Evolutionary conservation across 805 yeast genomes (phyloP), one percentile per base, ranked within the genome.

Genomic region (Komagataella populi): DNA sequence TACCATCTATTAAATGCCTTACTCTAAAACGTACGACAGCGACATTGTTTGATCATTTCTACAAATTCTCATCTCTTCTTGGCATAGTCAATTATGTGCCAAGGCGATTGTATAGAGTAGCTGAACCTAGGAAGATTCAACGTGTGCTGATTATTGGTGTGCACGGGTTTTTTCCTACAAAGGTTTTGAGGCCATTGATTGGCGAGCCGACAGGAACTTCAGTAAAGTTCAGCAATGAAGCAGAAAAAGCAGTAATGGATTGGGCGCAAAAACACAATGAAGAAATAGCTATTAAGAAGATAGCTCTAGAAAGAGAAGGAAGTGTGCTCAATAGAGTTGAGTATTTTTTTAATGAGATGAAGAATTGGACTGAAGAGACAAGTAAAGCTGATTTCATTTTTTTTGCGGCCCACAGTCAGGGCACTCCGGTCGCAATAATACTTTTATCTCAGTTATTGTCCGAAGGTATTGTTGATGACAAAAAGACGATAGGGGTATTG

Each of bases 191-290:
- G 50, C 89, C 96, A 0, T 60, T 91, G 14, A 81, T 91, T 50
- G 99, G 99, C 2, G 89, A 90, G 55, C 99, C 99, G 3, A 93
- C 95, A 18, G 99, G 99, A 0, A 91, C 99, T 0, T 91, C 98
- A 0, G 73, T 84, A 48, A 84, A 84, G 62, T 93, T 91, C 66
- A 88, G 96, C 39, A 82, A 80, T 55, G 97, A 89, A 60, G 97
- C 96, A 0, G 98, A 89, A 56, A 72, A 72, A 52, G 82, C 90
- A 0, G 76, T 93, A 1, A 70, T 78, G 44, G 67, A 83, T 24
- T 91, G 89, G 82, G 85, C 82, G 49, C 66, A 55, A 70, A 76
- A 56, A 60, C 70, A 64, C 58, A 63, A 70, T 23, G 53, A 68
- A 48, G 63, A 68, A 1, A 63, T 81, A 10, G 73, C 76, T 39